Base-by-base conservation (phyloP, 345 rosid species). In the Cochlearia excelsa region DNA sequence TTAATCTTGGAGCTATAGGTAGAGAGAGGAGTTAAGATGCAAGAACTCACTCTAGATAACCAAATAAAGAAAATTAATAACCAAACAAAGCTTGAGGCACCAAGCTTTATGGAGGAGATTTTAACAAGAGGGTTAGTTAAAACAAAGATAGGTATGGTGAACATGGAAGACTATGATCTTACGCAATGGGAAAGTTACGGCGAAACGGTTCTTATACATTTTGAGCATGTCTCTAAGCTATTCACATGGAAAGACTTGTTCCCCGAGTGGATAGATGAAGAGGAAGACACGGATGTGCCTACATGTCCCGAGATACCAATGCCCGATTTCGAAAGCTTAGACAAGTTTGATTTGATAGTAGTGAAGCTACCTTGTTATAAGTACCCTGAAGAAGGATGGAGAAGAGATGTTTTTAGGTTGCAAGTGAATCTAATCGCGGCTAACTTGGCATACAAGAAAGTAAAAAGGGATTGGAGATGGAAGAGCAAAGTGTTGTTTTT, bases 261-360 rank as follows among this genome's bases (percentile, higher is more conserved):
- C 66, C 99, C 97, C 0, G 97, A 93, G 65, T 93, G 97, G 99
- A 93, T 93, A 34, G 95, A 93, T 9, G 97, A 93, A 78, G 97
- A 93, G 59, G 99, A 93, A 75, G 90, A 87, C 9, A 72, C 60
- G 0, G 87, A 85, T 2, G 84, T 75, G 10, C 78, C 88, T 0
- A 38, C 76, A 7, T 93, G 97, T 59, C 97, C 97, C 0, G 92
- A 89, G 67, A 75, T 93, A 48, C 94, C 99, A 2, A 89, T 87
- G 95, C 95, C 97, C 0, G 80, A 83, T 59, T 79, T 78, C 33
- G 65, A 54, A 10, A 61, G 11, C 4, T 69, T 78, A 23, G 82
- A 69, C 28, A 71, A 37, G 11, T 9, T 89, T 75, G 97, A 93
- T 84, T 9, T 93, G 60, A 46, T 93, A 46, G 95, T 85, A 62